These are phyloP conservation scores for Cladosporium cucumerinum DNA, from an alignment of 2,329 filamentous ascomycete genomes.

Conservation along the genomic window DNA sequence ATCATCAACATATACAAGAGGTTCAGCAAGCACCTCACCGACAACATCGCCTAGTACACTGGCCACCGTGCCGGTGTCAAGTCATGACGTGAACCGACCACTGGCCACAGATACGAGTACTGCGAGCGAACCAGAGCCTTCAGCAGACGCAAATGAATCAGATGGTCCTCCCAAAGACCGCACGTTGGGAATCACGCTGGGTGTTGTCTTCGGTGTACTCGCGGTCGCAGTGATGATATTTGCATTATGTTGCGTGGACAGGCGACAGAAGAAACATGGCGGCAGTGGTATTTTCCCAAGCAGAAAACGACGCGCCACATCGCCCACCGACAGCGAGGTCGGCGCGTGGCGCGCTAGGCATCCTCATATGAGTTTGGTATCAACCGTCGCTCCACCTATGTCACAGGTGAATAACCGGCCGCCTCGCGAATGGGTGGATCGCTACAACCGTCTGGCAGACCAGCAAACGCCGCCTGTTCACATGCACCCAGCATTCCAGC, in stretches of 20 bases:
- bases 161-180: conserved; percentile 11
- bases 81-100: conserved; percentile 14
- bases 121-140: neutral
- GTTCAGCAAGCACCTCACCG: neutral
- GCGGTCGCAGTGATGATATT: conserved; percentile 19
- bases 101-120: neutral
- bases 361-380: conserved; percentile 13
- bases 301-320: conserved; percentile 1
- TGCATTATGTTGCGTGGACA: conserved; percentile 20
- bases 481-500: conserved; percentile 13
- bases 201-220: conserved; percentile 21
- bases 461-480: conserved; percentile 14
- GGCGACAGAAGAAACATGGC: conserved; percentile 16
- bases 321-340: conserved; percentile 11
- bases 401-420: neutral
- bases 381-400: conserved; percentile 1
- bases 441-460: conserved; percentile 14
- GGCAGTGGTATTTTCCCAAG: conserved; percentile 7
- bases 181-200: conserved; percentile 23
- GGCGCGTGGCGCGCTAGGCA: conserved; percentile 9
- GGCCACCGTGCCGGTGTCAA: conserved; percentile 2
- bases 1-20: conserved; percentile 19
- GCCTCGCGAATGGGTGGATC: conserved; percentile 15
- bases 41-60: neutral
- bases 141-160: neutral